Evolutionary conservation across 2,329 filamentous ascomycete genomes (phyloP).

Genomic region (Cercospora beticola): DNA sequence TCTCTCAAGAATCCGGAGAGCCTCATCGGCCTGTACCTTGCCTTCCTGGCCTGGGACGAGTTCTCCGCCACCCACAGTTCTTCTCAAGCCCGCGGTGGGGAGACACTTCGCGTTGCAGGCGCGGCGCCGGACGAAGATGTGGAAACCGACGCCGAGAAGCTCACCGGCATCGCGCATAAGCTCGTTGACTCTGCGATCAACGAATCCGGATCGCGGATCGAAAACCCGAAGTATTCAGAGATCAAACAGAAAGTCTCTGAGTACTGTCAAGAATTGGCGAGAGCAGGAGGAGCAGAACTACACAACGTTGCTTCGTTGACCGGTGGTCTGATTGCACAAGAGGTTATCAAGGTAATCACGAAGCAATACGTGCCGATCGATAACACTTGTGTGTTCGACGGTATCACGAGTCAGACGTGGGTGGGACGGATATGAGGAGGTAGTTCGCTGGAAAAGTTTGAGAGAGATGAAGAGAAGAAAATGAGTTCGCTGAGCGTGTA

Average conservation of each 20-base stretch:
- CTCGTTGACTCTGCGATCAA: conserved; percentile 46
- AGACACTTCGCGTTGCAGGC: conserved; percentile 41
- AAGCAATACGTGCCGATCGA: conserved; percentile 65
- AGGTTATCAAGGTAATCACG: conserved; percentile 86
- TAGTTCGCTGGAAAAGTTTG: neutral
- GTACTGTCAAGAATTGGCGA: conserved; percentile 53
- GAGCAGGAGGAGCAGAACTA: conserved; percentile 79
- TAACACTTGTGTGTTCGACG: conserved; percentile 64
- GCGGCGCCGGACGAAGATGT: conserved; percentile 34
- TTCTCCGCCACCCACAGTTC: conserved; percentile 44
- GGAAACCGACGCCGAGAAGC: conserved; percentile 41
- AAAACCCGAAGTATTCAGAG: conserved; percentile 44
- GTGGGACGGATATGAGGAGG: conserved; percentile 28
- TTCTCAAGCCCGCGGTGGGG: conserved; percentile 33
- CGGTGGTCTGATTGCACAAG: conserved; percentile 93
- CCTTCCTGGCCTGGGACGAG: conserved; percentile 53
- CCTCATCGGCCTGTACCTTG: conserved; percentile 51
- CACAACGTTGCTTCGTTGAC: conserved; percentile 88
- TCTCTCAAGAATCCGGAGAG: conserved; percentile 47
- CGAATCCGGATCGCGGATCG: conserved; percentile 42
- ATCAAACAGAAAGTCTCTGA: conserved; percentile 40
- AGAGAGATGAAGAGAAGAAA: neutral
- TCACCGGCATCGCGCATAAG: conserved; percentile 46
- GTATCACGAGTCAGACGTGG: conserved; percentile 55
- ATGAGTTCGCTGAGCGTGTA: neutral